A percentile compares a stretch with the other conserved stretches of the same genome.
Evolutionary conservation across 225 moss, liverwort and hornwort genomes (phyloP).

Genomic region (Sphagnum tenellum): DNA sequence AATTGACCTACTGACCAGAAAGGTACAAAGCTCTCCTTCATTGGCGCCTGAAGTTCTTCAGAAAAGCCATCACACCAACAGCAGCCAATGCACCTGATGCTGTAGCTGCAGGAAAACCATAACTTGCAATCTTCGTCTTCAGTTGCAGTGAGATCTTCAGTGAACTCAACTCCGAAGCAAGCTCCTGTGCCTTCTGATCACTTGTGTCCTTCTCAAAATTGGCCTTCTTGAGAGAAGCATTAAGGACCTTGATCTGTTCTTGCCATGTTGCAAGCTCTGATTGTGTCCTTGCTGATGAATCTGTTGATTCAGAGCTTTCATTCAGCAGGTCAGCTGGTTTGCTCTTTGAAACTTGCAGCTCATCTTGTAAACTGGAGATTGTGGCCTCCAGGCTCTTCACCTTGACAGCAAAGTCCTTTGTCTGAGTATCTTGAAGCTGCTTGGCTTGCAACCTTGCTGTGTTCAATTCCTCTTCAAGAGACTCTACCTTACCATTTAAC

Average conservation of each 20-base stretch:
- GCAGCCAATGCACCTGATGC: slow-evolving; percentile 42
- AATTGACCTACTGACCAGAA: too few species aligned
- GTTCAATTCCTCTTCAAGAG: slow-evolving; percentile 20
- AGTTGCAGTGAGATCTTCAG: slow-evolving; percentile 20
- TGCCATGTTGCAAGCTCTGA: slow-evolving; percentile 29
- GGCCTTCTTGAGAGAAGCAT: slow-evolving; percentile 34
- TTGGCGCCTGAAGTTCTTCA: slow-evolving; percentile 23
- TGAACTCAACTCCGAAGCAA: slow-evolving; percentile 22
- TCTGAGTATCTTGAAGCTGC: slow-evolving; percentile 19
- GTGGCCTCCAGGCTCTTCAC: too few species aligned
- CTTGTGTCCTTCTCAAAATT: slow-evolving; percentile 19
- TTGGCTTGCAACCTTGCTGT: slow-evolving; percentile 9
- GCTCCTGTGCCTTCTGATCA: slow-evolving; percentile 20
- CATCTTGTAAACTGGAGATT: slow-evolving; percentile 17
- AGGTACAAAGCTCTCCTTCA: neutral
- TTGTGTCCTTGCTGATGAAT: too few species aligned
- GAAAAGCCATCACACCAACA: slow-evolving; percentile 29
- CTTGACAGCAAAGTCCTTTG: too few species aligned
- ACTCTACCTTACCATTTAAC: slow-evolving; percentile 5
- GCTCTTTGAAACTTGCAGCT: slow-evolving; percentile 12
- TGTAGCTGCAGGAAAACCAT: slow-evolving; percentile 43
- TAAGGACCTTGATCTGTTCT: slow-evolving; percentile 28
- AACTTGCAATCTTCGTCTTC: slow-evolving; percentile 24
- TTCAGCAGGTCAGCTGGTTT: slow-evolving; percentile 14
- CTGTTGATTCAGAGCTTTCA: too few species aligned